phyloP scores from a whole-genome alignment of 345 rosid species.

The Anacardium occidentale region DNA sequence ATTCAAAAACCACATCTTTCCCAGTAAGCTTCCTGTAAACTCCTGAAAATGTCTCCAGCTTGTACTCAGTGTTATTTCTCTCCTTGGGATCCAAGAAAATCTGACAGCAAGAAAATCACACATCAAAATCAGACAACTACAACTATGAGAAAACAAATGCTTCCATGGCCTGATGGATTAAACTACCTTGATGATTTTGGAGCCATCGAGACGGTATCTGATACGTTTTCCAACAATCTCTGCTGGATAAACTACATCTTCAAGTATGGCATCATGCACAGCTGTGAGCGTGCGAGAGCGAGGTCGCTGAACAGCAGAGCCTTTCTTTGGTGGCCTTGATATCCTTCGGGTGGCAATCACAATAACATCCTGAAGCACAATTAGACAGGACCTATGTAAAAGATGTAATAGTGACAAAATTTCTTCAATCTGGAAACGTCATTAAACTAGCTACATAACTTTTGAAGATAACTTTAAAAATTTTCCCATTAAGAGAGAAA shows the following conservation, averaged over 20 bases:
- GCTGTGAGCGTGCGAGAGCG: constrained; percentile 76
- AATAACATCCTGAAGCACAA: constrained; percentile 56
- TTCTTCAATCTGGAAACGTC: not conserved
- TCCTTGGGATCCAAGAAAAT: constrained; percentile 78
- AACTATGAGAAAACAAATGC: not conserved
- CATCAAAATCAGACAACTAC: not conserved
- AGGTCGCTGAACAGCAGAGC: constrained; percentile 85
- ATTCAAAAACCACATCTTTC: constrained; percentile 84
- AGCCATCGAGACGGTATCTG: constrained; percentile 77
- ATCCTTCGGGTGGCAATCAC: constrained; percentile 76
- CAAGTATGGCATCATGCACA: constrained; percentile 80
- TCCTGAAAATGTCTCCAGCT: constrained; percentile 67
- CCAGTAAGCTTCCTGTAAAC: constrained; percentile 89
- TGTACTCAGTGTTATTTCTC: constrained; percentile 75
- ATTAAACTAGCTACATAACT: not conserved
- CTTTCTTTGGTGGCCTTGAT: constrained; percentile 84
- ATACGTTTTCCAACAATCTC: constrained; percentile 87
- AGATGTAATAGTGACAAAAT: not conserved
- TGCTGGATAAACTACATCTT: constrained; percentile 82
- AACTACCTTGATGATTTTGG: constrained; percentile 68
- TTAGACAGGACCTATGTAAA: not conserved
- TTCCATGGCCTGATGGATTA: not conserved
- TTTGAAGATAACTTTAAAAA: not conserved
- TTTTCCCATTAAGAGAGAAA: not conserved
- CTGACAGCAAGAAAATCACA: constrained; percentile 26